Percentiles rank a stretch among this genome's conserved stretches.
phyloP scores from a whole-genome alignment of 2,329 filamentous ascomycete species.

The Colletotrichum truncatum region DNA sequence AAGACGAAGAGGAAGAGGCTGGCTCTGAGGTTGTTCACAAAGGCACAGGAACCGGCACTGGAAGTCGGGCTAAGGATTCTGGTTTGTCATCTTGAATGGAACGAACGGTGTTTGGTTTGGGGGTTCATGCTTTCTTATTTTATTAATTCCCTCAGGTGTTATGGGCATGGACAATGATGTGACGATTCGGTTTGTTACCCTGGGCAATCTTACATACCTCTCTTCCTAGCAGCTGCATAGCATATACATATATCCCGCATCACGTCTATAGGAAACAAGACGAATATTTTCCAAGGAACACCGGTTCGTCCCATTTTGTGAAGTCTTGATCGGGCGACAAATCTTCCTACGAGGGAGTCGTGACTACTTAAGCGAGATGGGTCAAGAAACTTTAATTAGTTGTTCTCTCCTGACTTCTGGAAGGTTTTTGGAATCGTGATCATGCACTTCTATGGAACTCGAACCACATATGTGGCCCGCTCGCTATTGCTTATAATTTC shows the following conservation, averaged over 20 bases:
- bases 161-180: slow-evolving; percentile 21
- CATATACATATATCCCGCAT: slow-evolving; percentile 5
- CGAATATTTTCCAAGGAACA: neutral
- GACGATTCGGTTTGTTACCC: slow-evolving; percentile 21
- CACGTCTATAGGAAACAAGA: slow-evolving; percentile 20
- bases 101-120: neutral
- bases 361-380: slow-evolving; percentile 4
- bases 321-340: neutral
- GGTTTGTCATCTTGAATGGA: slow-evolving; percentile 29
- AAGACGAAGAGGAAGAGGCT: slow-evolving; percentile 29
- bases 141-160: slow-evolving; percentile 1
- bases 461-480: neutral
- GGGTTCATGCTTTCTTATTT: neutral
- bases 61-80: slow-evolving; percentile 25
- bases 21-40: slow-evolving; percentile 25
- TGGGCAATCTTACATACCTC: slow-evolving; percentile 24
- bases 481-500: no score
- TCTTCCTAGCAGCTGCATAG: slow-evolving; percentile 1
- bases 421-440: neutral
- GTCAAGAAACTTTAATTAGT: slow-evolving; percentile 1
- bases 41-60: slow-evolving; percentile 29
- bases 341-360: neutral
- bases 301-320: neutral
- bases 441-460: neutral
- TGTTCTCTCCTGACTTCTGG: neutral